Evolutionary conservation across 2,329 filamentous ascomycete genomes (phyloP).

Genomic region (Cladophialophora bantiana): DNA sequence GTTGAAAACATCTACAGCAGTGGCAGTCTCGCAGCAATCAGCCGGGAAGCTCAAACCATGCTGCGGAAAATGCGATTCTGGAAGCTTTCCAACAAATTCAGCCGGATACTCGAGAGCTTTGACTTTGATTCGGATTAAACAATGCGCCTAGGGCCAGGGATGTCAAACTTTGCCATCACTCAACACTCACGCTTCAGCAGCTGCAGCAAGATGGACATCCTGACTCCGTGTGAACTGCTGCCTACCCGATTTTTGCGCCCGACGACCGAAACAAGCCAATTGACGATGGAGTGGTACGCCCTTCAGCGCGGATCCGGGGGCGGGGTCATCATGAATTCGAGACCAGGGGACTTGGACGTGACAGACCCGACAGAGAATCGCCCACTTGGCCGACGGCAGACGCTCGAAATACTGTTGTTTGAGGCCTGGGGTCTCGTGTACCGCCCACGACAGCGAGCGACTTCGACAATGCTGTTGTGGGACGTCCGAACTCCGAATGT

Average conservation of each 20-base stretch:
- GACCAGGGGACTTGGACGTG: neutral
- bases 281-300: slow-evolving; percentile 8
- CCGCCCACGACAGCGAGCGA: neutral
- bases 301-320: slow-evolving; percentile 9
- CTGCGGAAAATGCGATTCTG: slow-evolving; percentile 34
- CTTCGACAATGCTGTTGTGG: slow-evolving; percentile 14
- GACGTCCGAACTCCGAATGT: slow-evolving; percentile 24
- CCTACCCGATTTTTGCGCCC: neutral
- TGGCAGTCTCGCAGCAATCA: slow-evolving; percentile 29
- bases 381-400: neutral
- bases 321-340: neutral
- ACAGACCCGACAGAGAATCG: neutral
- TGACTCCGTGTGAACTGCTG: neutral
- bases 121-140: slow-evolving; percentile 25
- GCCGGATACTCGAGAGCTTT: slow-evolving; percentile 33
- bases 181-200: neutral
- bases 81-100: slow-evolving; percentile 34
- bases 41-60: slow-evolving; percentile 31
- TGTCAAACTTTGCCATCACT: neutral
- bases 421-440: neutral
- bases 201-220: neutral
- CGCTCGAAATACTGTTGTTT: neutral
- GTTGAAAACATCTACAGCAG: slow-evolving; percentile 31
- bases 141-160: neutral
- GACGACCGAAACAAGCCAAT: neutral